Base-by-base conservation (phyloP, 805 yeast genomes). In the Candida silvatica region DNA sequence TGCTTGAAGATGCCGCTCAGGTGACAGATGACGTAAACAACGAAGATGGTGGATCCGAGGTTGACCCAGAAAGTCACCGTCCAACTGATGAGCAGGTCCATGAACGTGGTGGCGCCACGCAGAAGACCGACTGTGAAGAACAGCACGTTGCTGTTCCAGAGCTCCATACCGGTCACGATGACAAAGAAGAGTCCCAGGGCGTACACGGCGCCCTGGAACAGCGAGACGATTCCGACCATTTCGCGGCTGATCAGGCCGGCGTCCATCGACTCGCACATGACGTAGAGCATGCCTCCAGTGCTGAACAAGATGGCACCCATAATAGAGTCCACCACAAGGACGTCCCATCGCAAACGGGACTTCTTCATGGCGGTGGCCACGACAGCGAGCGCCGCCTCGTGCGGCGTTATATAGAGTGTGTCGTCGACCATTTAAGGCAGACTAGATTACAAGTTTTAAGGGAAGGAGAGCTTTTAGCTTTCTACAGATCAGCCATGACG, bases 361-460 rank as follows among this genome's bases (percentile, higher is more conserved):
- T 83, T 83, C 55, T 83, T 83, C 92, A 82, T 82, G 3, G 86
- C 67, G 0, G 92, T 83, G 6, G 94, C 94, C 15, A 82, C 90
- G 27, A 81, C 80, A 0, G 94, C 92, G 34, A 83, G 56, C 0
- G 92, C 92, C 3, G 90, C 77, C 47, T 83, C 94, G 57, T 82
- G 77, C 5, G 90, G 83, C 4, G 86, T 74, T 33, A 80, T 66
- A 47, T 80, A 83, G 44, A 66, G 59, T 2, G 71, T 61, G 45
- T 74, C 80, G 47, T 59, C 61, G n/a, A 49, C 61, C 61, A 56
- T 57, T 4, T 6, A 15, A 28, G 20, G 20, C n/a, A 7, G 6
- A 26, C 12, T 12, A 26, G 24, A 12, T 8, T 7, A 22, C 12
- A 22, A 7, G 24, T 22, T 43, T 33, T 16, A 41, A 43, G 17